Percentiles rank a stretch among this genome's conserved stretches.
phyloP scores from a whole-genome alignment of 2,329 filamentous ascomycete species.

The Stachybotrys chartarum region DNA sequence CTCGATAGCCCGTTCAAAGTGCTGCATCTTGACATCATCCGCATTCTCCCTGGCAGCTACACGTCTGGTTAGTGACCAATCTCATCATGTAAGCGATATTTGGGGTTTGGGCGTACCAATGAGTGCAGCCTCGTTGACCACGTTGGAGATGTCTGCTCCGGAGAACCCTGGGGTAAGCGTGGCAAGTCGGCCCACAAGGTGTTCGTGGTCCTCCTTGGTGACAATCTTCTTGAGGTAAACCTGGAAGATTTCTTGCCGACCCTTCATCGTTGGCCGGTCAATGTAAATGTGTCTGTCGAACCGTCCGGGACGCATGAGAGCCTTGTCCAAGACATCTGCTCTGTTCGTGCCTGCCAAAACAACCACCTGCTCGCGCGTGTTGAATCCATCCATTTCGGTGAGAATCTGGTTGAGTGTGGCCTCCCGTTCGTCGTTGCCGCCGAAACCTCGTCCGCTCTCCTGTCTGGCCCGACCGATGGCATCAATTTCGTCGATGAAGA shows the following conservation, averaged over 20 bases:
- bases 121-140: constrained; percentile 93
- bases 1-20: constrained; percentile 97
- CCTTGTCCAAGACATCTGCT: constrained; percentile 89
- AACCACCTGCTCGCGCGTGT: constrained; percentile 91
- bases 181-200: constrained; percentile 79
- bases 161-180: constrained; percentile 95
- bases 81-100: background rate
- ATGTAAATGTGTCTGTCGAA: constrained; percentile 97
- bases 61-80: background rate
- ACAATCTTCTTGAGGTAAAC: constrained; percentile 94
- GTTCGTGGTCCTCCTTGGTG: constrained; percentile 82
- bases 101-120: constrained; percentile 63
- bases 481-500: constrained; percentile 99
- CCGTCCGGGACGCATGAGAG: constrained; percentile 90
- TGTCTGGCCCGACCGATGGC: constrained; percentile 88
- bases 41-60: constrained; percentile 78
- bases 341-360: constrained; percentile 95
- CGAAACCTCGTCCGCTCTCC: constrained; percentile 64
- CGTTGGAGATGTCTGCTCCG: constrained; percentile 96
- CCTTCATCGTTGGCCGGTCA: constrained; percentile 93
- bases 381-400: constrained; percentile 99
- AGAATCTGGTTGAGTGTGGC: constrained; percentile 96
- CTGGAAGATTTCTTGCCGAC: constrained; percentile 89
- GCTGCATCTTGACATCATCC: constrained; percentile 72
- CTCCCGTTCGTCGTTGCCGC: constrained; percentile 95